Base-by-base conservation (phyloP, 1,284 basidiomycete species). In the Malassezia japonica region DNA sequence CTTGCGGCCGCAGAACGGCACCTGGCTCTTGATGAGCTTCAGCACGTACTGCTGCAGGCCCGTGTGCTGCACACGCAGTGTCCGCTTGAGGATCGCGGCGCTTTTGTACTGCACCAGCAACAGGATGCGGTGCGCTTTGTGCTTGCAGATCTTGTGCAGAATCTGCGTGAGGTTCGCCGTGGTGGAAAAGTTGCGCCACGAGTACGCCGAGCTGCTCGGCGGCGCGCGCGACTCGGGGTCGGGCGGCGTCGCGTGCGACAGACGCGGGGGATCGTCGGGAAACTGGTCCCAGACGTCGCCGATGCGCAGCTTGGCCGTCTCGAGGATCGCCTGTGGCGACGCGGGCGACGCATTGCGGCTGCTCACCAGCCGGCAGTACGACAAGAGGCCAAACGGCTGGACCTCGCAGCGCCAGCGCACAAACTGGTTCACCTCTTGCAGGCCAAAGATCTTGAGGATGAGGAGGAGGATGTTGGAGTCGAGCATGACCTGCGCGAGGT, bases 41-140 rank as follows among this genome's bases (percentile, higher is more conserved):
- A 99, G 78, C n/a, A 92, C 83, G 75, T 96, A 90, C 23, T 95
- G 79, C 73, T 98, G 92, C 59, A 98, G 76, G 79, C 91, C 81
- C 6, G 88, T 87, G 65, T 99, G 94, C 61, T 87, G 84, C 15
- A 98, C 89, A 73, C 86, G 83, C 56, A 98, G 78, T 55, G 94
- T 85, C 23, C 94, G 82, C 76, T 99, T 99, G 62, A 99, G 78
- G 48, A 71, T 70, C 8, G 66, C 90, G 35, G 89, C 91, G 70
- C 87, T 92, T 78, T 98, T 99, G 78, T 98, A 96, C 73, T 96
- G 90, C 20, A 94, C 88, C 56, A 99, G 79, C 80, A 98, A 84
- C 77, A 87, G 83, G 57, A 98, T 94, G 20, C 94, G 81, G 73
- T 96, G 90, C 7, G 87, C 87, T 35, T 90, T 84, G 61, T 86